Base-by-base conservation (phyloP, 2,329 filamentous ascomycete species). In the Stachybotrys elegans region DNA sequence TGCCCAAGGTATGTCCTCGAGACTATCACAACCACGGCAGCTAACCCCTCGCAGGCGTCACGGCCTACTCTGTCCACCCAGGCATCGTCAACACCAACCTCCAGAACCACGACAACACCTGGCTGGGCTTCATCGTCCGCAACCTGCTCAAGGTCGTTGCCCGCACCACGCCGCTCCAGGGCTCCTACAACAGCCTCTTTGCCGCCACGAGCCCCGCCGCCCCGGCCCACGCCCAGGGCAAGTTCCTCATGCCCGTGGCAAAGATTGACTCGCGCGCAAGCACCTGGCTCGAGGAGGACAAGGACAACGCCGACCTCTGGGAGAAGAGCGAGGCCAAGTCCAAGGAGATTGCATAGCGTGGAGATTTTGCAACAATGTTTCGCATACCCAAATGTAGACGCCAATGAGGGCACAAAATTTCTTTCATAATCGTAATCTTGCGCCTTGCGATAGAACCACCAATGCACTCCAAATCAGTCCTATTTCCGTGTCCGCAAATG, bases 61-160 rank as follows among this genome's bases (percentile, higher is more conserved):
- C 55, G 14, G 55, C 55, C 5, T 57, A 55, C 23, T 52, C 55
- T 0, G 17, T 57, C 1, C 55, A 55, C 29, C 55, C 53, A 0
- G 55, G 55, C 1, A 37, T 57, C 12, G 46, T 57, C 29, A 43
- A 43, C 7, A 51, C 55, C 2, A 40, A 42, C 20, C 43, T 57
- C 2, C 55, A 57, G 20, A 44, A 44, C 4, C 42, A 48, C 6
- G 48, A 51, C 6, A 23, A 43, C 1, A 47, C 17, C 13, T 22
- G 51, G 6, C 29, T 57, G 1, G 53, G 55, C 9, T 38, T 22
- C 3, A 23, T 53, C n/a, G 37, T 47, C 2, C 48, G 53, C 5
- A 22, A 48, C 4, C 43, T 45, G 2, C 46, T 56, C 22, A 56
- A 51, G 19, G 12, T 53, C 16, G 41, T 34, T 6, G 34, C 52